Base-by-base conservation (phyloP, 2,329 filamentous ascomycete species). In the Nannizziopsis barbatae region DNA sequence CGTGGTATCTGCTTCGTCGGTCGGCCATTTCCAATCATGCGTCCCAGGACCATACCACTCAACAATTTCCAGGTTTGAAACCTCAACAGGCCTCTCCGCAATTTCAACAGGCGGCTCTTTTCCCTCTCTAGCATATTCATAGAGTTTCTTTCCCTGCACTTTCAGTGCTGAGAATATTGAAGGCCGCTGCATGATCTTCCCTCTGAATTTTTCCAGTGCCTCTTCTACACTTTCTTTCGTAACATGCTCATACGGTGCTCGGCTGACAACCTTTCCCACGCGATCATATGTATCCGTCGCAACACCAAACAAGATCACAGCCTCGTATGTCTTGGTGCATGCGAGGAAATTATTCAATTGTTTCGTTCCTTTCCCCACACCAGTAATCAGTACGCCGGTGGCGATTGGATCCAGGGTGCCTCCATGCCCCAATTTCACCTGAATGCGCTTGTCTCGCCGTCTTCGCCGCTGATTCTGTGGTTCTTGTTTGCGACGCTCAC, bases 341-440 rank as follows among this genome's bases (percentile, higher is more conserved):
- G 79, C 75, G 39, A 96, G 74, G 64, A 95, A 96, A 32, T 79
- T 72, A 36, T 77, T 72, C 1, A 98, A 75, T 11, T 76, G 71
- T 66, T 96, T 98, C 48, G 92, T 98, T 35, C 86, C 92, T 51
- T 77, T 80, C 32, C 90, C 92, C 45, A 95, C 75, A 49, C 90
- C 92, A 5, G 92, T 74, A 54, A 96, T 88, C 43, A 98, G 76
- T 18, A 98, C 86, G 40, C 92, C 92, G 1, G 89, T 95, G 7
- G 92, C 92, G 59, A 95, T 76, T 20, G 92, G 92, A 62, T 98
- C 92, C 14, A 98, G 76, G 1, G 92, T 98, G 38, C 92, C 92
- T 52, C 92, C 92, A 69, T 98, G 92, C 31, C 92, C 92, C 60
- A 96, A 85, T 72, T 96, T 98, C 57, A 96, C 83, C 53, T 86